These are phyloP conservation scores for Fusarium sp. DNA, from an alignment of 2,329 filamentous ascomycete species.

Conservation along the genomic window DNA sequence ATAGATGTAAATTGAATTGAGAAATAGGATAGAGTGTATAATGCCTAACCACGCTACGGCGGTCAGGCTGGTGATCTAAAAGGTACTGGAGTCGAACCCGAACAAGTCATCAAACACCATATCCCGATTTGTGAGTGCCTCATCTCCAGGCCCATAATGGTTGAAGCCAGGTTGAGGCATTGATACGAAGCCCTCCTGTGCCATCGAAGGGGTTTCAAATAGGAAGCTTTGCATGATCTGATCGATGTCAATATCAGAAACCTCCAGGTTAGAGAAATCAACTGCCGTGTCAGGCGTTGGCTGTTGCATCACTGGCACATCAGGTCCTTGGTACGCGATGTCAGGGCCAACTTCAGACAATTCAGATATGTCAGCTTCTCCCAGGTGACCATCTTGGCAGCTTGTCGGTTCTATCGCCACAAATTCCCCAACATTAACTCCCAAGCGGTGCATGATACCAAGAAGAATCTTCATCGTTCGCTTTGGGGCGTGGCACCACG, in stretches of 20 bases:
- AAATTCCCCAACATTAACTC: neutral
- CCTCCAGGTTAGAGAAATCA: neutral
- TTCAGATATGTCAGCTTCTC: fast-evolving
- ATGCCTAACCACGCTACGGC: fast-evolving
- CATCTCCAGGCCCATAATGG: neutral
- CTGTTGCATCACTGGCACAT: neutral
- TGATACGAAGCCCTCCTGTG: neutral
- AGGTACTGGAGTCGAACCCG: neutral
- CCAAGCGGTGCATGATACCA: neutral
- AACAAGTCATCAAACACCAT: neutral
- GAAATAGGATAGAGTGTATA: fast-evolving
- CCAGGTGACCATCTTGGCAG: neutral
- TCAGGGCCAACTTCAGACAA: fast-evolving
- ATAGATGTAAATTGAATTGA: neutral
- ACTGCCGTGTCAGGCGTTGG: fast-evolving
- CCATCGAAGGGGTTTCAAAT: fast-evolving
- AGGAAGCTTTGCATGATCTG: conserved; percentile 11
- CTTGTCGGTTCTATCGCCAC: neutral
- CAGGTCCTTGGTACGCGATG: fast-evolving
- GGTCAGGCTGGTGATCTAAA: fast-evolving
- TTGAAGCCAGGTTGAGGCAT: neutral
- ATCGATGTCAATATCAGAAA: neutral
- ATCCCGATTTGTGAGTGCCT: neutral
- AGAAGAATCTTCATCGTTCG: conserved; percentile 20
- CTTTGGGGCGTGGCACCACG: conserved; percentile 37